Percentiles rank a stretch among this genome's conserved stretches.
Evolutionary conservation across 345 rosid genomes (phyloP).

Genomic region (Eucalyptus polyanthemos): DNA sequence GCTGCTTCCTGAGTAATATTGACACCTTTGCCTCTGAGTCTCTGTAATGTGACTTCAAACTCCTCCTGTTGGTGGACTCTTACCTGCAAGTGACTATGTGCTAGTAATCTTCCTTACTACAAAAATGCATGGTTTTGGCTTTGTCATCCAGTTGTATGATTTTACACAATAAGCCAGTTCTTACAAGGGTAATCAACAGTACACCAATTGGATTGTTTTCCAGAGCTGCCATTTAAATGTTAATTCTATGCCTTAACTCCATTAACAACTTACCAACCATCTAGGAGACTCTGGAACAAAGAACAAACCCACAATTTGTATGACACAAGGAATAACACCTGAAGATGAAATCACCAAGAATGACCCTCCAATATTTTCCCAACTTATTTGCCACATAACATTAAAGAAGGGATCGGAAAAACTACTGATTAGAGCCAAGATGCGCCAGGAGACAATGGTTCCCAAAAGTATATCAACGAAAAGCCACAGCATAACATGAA

Average conservation of each 20-base stretch:
- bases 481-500: conserved; percentile 8
- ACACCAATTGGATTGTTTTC: neutral
- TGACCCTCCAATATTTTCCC: neutral
- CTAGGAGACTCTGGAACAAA: conserved; percentile 41
- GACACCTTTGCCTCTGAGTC: conserved; percentile 27
- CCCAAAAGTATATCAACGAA: conserved; percentile 8
- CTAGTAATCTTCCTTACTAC: neutral
- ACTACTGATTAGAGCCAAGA: conserved; percentile 10
- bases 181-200: neutral
- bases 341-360: neutral
- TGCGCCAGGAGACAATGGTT: conserved; percentile 14
- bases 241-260: neutral
- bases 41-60: conserved; percentile 19
- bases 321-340: conserved; percentile 16
- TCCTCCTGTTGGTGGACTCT: conserved; percentile 15
- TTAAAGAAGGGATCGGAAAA: neutral
- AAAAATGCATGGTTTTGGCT: neutral
- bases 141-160: neutral
- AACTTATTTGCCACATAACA: too few relatives aligned
- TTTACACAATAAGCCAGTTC: neutral
- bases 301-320: conserved; percentile 14
- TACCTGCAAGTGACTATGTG: conserved; percentile 8
- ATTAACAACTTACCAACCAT: conserved; percentile 23
- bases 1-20: conserved; percentile 39
- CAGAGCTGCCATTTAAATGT: neutral